Evolutionary conservation across 2,329 filamentous ascomycete species (phyloP), one percentile per base, ranked within the genome.

Genomic region (Pseudogymnoascus sp.): DNA sequence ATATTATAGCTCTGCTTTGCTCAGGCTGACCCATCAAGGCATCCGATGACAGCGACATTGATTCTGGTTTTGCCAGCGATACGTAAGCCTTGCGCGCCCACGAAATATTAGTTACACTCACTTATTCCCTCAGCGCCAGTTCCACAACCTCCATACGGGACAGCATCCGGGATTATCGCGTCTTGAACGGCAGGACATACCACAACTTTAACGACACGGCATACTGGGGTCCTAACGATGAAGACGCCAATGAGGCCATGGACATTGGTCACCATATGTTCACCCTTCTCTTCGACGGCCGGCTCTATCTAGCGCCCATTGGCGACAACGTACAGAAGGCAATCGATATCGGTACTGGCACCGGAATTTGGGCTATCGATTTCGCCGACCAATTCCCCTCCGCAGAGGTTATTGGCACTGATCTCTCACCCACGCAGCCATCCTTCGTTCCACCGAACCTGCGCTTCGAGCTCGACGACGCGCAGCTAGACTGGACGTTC

Each of bases 391-490:
- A 68, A 61, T 65, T 65, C 47, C 69, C 69, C 4, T 62, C 56
- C 11, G 60, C 69, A 2, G 62, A 69, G 59, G 66, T 71, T 6
- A 65, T 70, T 33, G 69, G 69, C 4, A 67, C 61, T 7, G 69
- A 71, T 56, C 50, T 71, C 2, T 70, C 68, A 2, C 69, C 69
- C 8, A 70, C 70, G 37, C 69, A 71, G 61, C 69, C 69, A 14
- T 65, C 66, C 10, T 70, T 68, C 66, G 64, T 71, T 6, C 70
- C 70, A 33, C 67, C 68, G 2, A 71, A 71, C 38, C 64, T 71
- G 24, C 65, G 68, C 53, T 71, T 71, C 19, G 73, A 74, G 65
- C 65, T 74, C 26, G 69, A 74, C 44, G 73, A 75, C 53, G 70
- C 73, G 47, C 70, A 71, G 6, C 68, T 71, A 62, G 70, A 73